These are phyloP conservation scores for Santalum album DNA, from an alignment of 164 flowering plant species.

Conservation along the genomic window DNA sequence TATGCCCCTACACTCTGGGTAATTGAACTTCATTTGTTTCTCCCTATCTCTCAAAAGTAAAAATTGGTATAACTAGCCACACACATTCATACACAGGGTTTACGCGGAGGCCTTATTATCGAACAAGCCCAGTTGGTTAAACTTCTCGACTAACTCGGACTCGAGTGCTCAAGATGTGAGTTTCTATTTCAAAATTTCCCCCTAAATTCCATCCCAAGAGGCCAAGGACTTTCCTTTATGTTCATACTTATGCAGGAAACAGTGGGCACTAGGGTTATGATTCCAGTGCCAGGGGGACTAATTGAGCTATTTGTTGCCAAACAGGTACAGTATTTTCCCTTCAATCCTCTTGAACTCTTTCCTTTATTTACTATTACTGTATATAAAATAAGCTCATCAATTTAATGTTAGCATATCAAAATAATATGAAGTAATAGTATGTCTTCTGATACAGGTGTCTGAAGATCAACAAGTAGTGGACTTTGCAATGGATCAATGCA, in stretches of 20 bases:
- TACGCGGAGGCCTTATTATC: constrained; percentile 50
- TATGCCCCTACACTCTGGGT: constrained; percentile 64
- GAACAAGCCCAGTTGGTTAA: constrained; percentile 63
- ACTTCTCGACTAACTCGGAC: constrained; percentile 29
- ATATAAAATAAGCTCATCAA: no score
- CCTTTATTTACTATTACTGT: no score
- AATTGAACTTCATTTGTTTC: constrained; percentile 3
- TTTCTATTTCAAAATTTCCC: no score
- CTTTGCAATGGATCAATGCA: constrained; percentile 39
- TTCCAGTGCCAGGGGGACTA: constrained; percentile 57
- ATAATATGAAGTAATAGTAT: background rate
- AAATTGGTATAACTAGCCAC: background rate
- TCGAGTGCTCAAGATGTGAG: constrained; percentile 28
- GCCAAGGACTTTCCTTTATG: no score
- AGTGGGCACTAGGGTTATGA: constrained; percentile 43
- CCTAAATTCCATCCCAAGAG: no score
- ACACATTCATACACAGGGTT: constrained; percentile 24
- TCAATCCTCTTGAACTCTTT: no score
- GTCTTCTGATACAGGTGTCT: constrained; percentile 25
- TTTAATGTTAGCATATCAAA: no score
- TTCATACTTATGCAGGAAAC: constrained; percentile 32
- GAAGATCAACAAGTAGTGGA: constrained; percentile 54
- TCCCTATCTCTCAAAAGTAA: background rate
- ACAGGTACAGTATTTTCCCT: constrained; percentile 28
- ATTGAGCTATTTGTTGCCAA: constrained; percentile 54